A percentile compares a stretch with the other conserved stretches of the same genome.
phyloP scores from a whole-genome alignment of 345 rosid genomes.

The Luvunga scandens region DNA sequence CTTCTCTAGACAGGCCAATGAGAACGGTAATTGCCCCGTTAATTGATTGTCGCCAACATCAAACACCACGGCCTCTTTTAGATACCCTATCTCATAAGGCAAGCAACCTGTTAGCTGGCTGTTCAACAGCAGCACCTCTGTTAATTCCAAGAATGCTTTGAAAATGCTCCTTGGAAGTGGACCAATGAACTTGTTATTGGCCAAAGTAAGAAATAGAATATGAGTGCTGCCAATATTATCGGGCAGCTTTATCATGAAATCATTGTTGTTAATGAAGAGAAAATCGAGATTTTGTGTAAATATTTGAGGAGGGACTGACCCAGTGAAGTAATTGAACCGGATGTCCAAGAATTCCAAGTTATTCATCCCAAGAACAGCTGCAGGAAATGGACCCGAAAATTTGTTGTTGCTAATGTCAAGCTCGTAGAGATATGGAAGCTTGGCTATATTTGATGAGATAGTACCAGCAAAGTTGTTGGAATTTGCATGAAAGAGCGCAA shows the following conservation, averaged over 20 bases:
- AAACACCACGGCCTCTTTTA: slow-evolving; percentile 55
- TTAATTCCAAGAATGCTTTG: slow-evolving; percentile 45
- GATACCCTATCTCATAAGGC: slow-evolving; percentile 63
- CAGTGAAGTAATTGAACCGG: slow-evolving; percentile 67
- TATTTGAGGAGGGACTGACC: slow-evolving; percentile 69
- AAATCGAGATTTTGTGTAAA: slow-evolving; percentile 56
- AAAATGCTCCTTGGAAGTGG: slow-evolving; percentile 60
- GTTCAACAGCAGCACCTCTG: slow-evolving; percentile 67
- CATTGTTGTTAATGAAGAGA: slow-evolving; percentile 72
- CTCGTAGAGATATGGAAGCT: slow-evolving; percentile 77
- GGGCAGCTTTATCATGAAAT: slow-evolving; percentile 49
- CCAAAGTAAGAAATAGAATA: slow-evolving; percentile 59
- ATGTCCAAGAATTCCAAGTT: slow-evolving; percentile 65
- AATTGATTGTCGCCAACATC: slow-evolving; percentile 61
- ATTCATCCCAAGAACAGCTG: slow-evolving; percentile 49
- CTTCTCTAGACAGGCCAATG: slow-evolving; percentile 56
- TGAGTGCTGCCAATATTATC: slow-evolving; percentile 46
- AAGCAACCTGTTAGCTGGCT: slow-evolving; percentile 71
- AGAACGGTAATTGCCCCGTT: slow-evolving; percentile 60
- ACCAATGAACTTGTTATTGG: slow-evolving; percentile 74
- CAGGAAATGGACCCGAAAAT: slow-evolving; percentile 73
- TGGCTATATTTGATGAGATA: slow-evolving; percentile 48
- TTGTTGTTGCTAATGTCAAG: slow-evolving; percentile 78
- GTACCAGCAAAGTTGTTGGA: slow-evolving; percentile 72
- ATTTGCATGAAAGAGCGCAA: slow-evolving; percentile 86